Evolutionary conservation across 805 yeast genomes (phyloP), one percentile per base, ranked within the genome.

Genomic region (Nakazawaea populi): DNA sequence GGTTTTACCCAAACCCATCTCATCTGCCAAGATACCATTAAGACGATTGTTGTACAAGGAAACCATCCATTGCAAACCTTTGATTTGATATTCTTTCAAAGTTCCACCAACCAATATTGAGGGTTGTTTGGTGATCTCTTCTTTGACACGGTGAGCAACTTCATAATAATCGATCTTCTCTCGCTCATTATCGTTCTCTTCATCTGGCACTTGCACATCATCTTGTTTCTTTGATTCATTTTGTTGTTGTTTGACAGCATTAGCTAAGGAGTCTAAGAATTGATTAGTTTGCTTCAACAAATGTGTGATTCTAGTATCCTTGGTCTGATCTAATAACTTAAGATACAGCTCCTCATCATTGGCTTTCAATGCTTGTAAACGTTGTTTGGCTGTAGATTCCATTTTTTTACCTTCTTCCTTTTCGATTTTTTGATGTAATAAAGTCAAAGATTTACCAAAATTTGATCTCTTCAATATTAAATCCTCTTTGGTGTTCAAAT

Each of bases 301-400:
- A 67, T 87, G 95, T 1, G 94, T 87, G 59, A 87, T 84, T 78
- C 96, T 81, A 41, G 89, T 87, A 69, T 87, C 96, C 65, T 87
- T 87, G 4, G 96, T 87, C 67, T 87, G 90, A 64, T 87, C 94
- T 65, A 87, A 75, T 61, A 87, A 77, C 62, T 87, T 87, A 64
- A 87, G 77, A 70, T 87, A 87, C 2, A 94, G 94, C 63, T 87
- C 96, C 67, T 87, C 95, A 71, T 87, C 96, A 64, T 87, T 87
- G 14, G 91, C 87, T 66, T 85, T 86, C 73, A 87, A 79, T 31
- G 94, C 94, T 61, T 85, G 90, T 68, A 87, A 77, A 79, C 96
- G 85, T 64, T 86, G 91, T 62, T 84, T 87, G n/a, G 95, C 95
- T 31, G 83, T 87, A 63, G 80, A 82, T 66, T 87, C 94, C 54